These are phyloP conservation scores for Blastobotrys attinorum DNA, from an alignment of 805 yeast species.

Conservation along the genomic window DNA sequence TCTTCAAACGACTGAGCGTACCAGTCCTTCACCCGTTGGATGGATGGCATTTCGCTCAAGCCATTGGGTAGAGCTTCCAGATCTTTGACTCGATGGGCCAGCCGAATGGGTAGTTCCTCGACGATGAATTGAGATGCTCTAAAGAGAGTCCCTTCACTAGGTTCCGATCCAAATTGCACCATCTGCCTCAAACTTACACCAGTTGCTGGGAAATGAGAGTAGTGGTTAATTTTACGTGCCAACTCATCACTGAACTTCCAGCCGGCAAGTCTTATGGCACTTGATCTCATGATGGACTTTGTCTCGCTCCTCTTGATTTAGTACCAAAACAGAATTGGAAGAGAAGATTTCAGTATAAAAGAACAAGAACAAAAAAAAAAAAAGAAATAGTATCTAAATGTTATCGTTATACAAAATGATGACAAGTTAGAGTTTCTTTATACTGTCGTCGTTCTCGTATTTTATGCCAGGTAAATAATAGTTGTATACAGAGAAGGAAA, in stretches of 20 bases:
- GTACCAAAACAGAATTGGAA: neutral
- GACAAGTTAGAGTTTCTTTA: too few species aligned
- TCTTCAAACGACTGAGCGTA: constrained; percentile 83
- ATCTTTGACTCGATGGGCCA: constrained; percentile 81
- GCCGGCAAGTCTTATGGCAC: constrained; percentile 10
- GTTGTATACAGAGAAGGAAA: too few species aligned
- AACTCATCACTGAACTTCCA: constrained; percentile 35
- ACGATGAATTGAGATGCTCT: constrained; percentile 78
- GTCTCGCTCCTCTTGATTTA: too few species aligned
- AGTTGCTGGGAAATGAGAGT: constrained; percentile 71
- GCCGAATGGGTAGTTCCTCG: constrained; percentile 78
- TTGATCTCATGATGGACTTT: constrained; percentile 5
- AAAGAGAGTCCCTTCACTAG: constrained; percentile 70
- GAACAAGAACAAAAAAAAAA: constrained; percentile 5
- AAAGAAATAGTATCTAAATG: too few species aligned
- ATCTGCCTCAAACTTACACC: constrained; percentile 79
- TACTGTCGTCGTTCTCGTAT: too few species aligned
- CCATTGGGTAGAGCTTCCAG: constrained; percentile 74
- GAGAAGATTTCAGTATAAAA: neutral
- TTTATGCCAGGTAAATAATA: too few species aligned
- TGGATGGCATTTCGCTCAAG: constrained; percentile 63
- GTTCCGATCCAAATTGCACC: constrained; percentile 83
- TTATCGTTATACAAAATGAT: too few species aligned
- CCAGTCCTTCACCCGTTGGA: constrained; percentile 75
- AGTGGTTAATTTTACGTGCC: constrained; percentile 48